These are phyloP conservation scores for Chalaropsis ovoidea DNA, from an alignment of 2,329 filamentous ascomycete species.

Conservation along the genomic window DNA sequence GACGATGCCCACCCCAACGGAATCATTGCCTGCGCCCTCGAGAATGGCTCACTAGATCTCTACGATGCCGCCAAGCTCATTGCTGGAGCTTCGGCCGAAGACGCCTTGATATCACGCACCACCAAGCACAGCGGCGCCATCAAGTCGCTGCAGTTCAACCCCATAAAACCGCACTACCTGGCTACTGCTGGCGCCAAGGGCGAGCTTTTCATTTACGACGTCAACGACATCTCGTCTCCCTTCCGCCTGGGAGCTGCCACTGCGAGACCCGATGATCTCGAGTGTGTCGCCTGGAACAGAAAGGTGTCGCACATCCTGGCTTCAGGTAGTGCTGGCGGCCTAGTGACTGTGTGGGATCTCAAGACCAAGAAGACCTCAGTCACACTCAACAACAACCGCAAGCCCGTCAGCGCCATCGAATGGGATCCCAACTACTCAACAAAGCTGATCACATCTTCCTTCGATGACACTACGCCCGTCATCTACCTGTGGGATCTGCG, in stretches of 20 bases:
- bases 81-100: constrained; percentile 40
- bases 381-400: constrained; percentile 89
- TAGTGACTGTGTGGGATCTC: constrained; percentile 96
- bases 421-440: constrained; percentile 97
- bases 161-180: constrained; percentile 77
- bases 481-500: constrained; percentile 91
- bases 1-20: constrained; percentile 69
- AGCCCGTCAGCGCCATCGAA: constrained; percentile 86
- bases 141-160: constrained; percentile 95
- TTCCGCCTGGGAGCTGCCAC: constrained; percentile 81
- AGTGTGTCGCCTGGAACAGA: constrained; percentile 96
- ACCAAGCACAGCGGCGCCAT: constrained; percentile 86
- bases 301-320: constrained; percentile 95
- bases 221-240: constrained; percentile 79
- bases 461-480: constrained; percentile 76
- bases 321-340: constrained; percentile 83
- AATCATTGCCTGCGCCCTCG: constrained; percentile 87
- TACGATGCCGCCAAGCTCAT: constrained; percentile 75
- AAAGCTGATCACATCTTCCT: constrained; percentile 83
- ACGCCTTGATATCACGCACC: constrained; percentile 76
- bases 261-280: constrained; percentile 86
- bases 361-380: constrained; percentile 96
- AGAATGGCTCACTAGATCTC: constrained; percentile 84
- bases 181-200: constrained; percentile 90
- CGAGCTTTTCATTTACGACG: constrained; percentile 90